A percentile compares a stretch with the other conserved stretches of the same genome.
Evolutionary conservation across 2,329 filamentous ascomycete species (phyloP).

Genomic region (Claviceps quebecensis): DNA sequence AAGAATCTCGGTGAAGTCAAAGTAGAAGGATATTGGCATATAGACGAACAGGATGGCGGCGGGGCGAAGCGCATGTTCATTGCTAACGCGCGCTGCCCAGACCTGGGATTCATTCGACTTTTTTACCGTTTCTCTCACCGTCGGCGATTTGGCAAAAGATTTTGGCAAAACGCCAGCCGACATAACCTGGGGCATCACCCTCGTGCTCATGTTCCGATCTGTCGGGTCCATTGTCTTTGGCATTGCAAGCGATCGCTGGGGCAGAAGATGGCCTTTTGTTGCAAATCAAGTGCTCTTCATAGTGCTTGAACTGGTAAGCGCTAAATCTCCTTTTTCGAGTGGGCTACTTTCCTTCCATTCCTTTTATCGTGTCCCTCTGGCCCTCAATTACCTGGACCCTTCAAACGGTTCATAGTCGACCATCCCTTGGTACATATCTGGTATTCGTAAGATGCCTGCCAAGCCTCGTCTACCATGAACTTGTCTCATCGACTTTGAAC

Average conservation of each 20-base stretch:
- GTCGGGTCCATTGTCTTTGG: constrained; percentile 41
- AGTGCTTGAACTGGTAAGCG: constrained; percentile 52
- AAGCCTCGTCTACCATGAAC: not conserved
- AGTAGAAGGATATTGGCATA: no score
- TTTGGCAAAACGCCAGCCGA: constrained; percentile 41
- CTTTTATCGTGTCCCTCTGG: not conserved
- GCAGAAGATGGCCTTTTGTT: constrained; percentile 59
- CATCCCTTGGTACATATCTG: no score
- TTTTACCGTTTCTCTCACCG: constrained; percentile 48
- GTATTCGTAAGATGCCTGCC: not conserved
- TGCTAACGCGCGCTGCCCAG: constrained; percentile 16
- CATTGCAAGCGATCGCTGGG: constrained; percentile 40
- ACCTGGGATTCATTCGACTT: constrained; percentile 54
- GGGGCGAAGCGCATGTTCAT: no score
- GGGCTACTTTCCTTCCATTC: no score
- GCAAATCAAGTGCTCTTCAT: constrained; percentile 63
- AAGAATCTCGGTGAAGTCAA: no score
- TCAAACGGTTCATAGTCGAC: no score
- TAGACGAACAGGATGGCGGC: no score
- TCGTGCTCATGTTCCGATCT: constrained; percentile 47
- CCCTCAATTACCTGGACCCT: no score
- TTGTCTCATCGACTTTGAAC: not conserved
- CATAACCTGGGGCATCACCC: constrained; percentile 51
- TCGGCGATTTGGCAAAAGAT: constrained; percentile 35
- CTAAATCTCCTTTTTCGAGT: no score